Base-by-base conservation (phyloP, 2,329 filamentous ascomycete genomes). In the Colletotrichum zoysiae region DNA sequence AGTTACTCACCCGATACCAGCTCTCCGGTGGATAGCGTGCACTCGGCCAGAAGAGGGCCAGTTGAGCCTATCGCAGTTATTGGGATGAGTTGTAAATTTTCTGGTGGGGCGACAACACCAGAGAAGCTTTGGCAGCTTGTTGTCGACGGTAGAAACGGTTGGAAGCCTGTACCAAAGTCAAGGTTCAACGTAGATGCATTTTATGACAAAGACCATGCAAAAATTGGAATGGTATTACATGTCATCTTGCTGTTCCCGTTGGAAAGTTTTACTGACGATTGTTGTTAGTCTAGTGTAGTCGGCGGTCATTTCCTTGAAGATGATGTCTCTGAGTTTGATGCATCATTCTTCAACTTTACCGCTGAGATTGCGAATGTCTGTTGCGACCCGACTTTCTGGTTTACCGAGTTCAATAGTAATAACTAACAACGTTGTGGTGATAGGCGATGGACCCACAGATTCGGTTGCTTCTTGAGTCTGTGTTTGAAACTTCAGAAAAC, bases 81-180 rank as follows among this genome's bases (percentile, higher is more conserved):
- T 44, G 76, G 76, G 7, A 74, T 76, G 69, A 72, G 75, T 2
- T 76, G 76, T 57, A 74, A 73, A n/a, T 73, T 76, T 9, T 71
- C 75, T 9, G 76, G 75, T 8, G 65, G 70, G 12, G 70, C 73
- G 14, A 69, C 67, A 14, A 73, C 51, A 9, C 74, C 74, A 1
- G 65, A 71, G 11, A 74, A 75, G 33, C 60, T 77, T 23, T 77
- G 76, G 76, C 12, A 68, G 44, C 44, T 71, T 11, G 42, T 67
- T 5, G 57, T 44, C 5, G n/a, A 67, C 1, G 65, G 65, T 26
- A 30, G 58, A 20, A 51, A 59, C 46, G 59, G 58, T 2, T 71
- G 69, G 69, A 59, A 57, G 2, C 33, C 57, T 3, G 59, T 71
- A n/a, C 69, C 65, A 44, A 55, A 58, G 35, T 67, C 64, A 35